A percentile compares a stretch with the other conserved stretches of the same genome.
phyloP scores from a whole-genome alignment of 2,329 filamentous ascomycete genomes.

The Myotisia sp. region DNA sequence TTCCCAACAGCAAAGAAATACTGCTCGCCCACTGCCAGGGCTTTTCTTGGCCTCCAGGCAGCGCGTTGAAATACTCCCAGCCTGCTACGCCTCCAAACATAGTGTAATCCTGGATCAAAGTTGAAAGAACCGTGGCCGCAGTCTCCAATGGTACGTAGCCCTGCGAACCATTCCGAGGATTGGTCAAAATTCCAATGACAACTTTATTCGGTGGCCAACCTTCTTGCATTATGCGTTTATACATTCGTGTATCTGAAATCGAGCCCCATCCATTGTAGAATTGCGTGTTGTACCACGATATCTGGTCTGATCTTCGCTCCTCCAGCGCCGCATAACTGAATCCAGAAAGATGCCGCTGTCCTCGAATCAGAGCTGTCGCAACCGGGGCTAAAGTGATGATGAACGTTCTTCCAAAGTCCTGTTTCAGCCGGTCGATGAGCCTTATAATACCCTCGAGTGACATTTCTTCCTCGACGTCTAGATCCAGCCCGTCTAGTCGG shows the following conservation, averaged over 20 bases:
- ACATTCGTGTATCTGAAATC: slow-evolving; percentile 36
- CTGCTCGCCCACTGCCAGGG: slow-evolving; percentile 68
- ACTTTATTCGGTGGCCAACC: slow-evolving; percentile 63
- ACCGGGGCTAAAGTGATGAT: slow-evolving; percentile 73
- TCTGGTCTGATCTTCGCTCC: slow-evolving; percentile 46
- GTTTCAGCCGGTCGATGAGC: slow-evolving; percentile 52
- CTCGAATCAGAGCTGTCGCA: slow-evolving; percentile 53
- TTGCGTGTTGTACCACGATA: slow-evolving; percentile 80
- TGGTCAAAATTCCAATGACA: slow-evolving; percentile 69
- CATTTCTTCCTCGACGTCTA: slow-evolving; percentile 69
- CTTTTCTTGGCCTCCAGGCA: slow-evolving; percentile 46
- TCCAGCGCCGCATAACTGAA: slow-evolving; percentile 70
- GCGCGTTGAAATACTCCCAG: slow-evolving; percentile 86
- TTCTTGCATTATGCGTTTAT: slow-evolving; percentile 28
- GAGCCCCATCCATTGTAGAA: slow-evolving; percentile 88
- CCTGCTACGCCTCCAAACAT: slow-evolving; percentile 79
- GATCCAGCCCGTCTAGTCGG: slow-evolving; percentile 54
- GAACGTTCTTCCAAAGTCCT: slow-evolving; percentile 40
- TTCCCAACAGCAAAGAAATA: slow-evolving; percentile 42
- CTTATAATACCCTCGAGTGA: slow-evolving; percentile 51
- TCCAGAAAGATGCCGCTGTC: slow-evolving; percentile 53
- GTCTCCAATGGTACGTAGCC: slow-evolving; percentile 48
- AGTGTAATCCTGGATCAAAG: slow-evolving; percentile 46
- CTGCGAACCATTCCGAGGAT: slow-evolving; percentile 53
- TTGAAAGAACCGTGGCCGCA: slow-evolving; percentile 43